Percentiles rank a stretch among this genome's conserved stretches.
Conservation (phyloP, 2,329 filamentous ascomycete species). For the Bipolaris gigantea region DNA sequence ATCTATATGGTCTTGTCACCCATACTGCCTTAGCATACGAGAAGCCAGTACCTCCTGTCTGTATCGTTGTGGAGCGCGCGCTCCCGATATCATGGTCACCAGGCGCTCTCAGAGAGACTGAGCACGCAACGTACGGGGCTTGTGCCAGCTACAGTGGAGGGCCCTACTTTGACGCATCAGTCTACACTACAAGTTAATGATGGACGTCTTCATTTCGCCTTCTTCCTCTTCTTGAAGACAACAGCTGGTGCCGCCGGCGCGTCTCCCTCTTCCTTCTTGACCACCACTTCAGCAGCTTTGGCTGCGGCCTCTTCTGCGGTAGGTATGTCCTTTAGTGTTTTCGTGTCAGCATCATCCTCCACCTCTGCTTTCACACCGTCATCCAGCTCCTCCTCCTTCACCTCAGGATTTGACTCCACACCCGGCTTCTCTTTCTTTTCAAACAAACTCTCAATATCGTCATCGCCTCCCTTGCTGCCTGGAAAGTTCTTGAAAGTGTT, state of each 20-base stretch:
- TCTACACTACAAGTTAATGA: not conserved
- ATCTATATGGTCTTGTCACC: not conserved
- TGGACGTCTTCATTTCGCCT: constrained; percentile 48
- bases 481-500: constrained; percentile 51
- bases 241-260: constrained; percentile 50
- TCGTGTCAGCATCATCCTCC: constrained; percentile 20
- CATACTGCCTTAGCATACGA: not conserved
- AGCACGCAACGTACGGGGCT: not conserved
- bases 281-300: constrained; percentile 14
- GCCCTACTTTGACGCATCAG: not conserved
- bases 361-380: constrained; percentile 24
- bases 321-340: constrained; percentile 29
- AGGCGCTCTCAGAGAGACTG: not conserved
- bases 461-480: constrained; percentile 52
- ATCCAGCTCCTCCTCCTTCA: constrained; percentile 50
- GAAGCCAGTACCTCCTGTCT: not conserved
- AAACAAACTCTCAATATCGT: constrained; percentile 68
- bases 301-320: constrained; percentile 32
- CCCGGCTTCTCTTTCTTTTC: constrained; percentile 30
- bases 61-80: not conserved
- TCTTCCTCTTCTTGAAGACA: constrained; percentile 82
- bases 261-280: constrained; percentile 28
- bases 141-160: not conserved
- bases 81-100: not conserved
- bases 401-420: constrained; percentile 29